Base-by-base conservation (phyloP, 192 early-diverging fungal genomes). In the Rhizophagus prolifer region DNA sequence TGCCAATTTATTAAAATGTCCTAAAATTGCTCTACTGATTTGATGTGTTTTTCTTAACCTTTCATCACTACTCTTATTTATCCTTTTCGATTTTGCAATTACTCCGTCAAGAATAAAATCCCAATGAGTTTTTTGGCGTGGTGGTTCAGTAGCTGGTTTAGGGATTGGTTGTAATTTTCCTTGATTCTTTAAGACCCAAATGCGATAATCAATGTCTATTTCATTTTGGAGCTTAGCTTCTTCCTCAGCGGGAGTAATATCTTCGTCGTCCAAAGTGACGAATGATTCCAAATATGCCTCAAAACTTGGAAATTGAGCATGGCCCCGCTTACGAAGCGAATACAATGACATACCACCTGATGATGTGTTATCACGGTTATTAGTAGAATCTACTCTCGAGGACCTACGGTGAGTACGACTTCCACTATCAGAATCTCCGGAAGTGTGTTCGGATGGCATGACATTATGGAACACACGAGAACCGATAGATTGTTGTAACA, bases 261-360 rank as follows among this genome's bases (percentile, higher is more conserved):
- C 88, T 72, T 91, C 90, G 28, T 92, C 91, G 44, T 92, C 91
- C 0, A 85, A 71, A 25, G 83, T 84, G 14, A 88, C 79, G 77
- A 90, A 91, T 0, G 91, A 89, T 14, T 67, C 68, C 9, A 91
- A 69, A 77, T 85, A 89, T 13, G 65, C 80, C 9, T 80, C 83
- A 34, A 89, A 61, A n/a, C 72, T 82, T 30, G 71, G 73, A 63
- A 74, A 84, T 69, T 84, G 79, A 41, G 77, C 62, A 34, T 81
- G 79, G n/a, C 74, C 59, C 14, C 78, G 58, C 30, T 74, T 72
- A 30, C 79, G 82, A 47, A 76, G 76, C 10, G 79, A 72, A 47
- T 62, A 36, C 4, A 65, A 58, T 58, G 66, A 64, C 19, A 31
- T n/a, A 38, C 36, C 34, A 23, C 28, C 13, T 8, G 47, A 34